These are phyloP conservation scores for Neofusicoccum sp. DNA, from an alignment of 2,329 filamentous ascomycete species.

Conservation along the genomic window DNA sequence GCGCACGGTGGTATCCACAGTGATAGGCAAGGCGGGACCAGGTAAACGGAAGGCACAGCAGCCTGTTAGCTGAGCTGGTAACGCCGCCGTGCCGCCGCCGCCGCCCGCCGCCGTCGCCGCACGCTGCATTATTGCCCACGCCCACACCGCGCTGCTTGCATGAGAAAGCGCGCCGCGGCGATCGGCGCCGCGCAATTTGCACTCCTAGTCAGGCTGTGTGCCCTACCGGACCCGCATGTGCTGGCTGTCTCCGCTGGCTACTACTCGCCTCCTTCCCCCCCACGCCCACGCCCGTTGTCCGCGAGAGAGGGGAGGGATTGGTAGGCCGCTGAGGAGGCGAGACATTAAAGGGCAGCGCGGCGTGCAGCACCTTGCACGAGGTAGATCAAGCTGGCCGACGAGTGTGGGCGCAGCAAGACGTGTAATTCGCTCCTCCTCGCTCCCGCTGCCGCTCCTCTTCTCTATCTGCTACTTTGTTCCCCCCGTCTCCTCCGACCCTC, in stretches of 20 bases:
- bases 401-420: background rate
- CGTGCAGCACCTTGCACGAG: conserved; percentile 9
- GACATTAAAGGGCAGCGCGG: conserved; percentile 10
- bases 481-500: background rate
- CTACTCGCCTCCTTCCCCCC: background rate
- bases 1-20: background rate
- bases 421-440: background rate
- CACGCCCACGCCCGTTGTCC: background rate
- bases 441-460: background rate
- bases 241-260: background rate
- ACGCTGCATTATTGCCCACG: background rate
- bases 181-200: conserved; percentile 6
- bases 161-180: background rate
- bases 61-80: background rate
- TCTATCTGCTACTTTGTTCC: conserved; percentile 1
- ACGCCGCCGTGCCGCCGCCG: background rate
- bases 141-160: background rate
- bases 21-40: conserved; percentile 13
- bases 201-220: background rate
- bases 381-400: background rate
- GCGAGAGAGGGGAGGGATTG: background rate
- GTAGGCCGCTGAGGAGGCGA: background rate
- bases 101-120: background rate
- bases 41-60: conserved; percentile 2
- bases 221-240: background rate